Base-by-base conservation (phyloP, 805 yeast species). In the Deakozyma indianensis region DNA sequence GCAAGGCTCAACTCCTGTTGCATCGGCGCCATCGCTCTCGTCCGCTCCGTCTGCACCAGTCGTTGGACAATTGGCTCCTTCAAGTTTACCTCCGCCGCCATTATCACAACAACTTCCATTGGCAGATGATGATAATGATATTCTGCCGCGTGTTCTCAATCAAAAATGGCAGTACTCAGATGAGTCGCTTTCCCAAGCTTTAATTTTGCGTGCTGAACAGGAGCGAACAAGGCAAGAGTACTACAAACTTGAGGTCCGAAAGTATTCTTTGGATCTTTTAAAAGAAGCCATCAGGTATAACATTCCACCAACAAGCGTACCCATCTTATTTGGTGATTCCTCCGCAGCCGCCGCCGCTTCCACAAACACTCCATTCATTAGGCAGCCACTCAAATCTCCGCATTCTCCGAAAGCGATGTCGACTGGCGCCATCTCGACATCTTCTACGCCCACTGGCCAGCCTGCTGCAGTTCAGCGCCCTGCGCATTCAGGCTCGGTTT, bases 171-270 rank as follows among this genome's bases (percentile, higher is more conserved):
- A 78, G 0, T 70, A 66, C 53, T 64, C 80, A 4, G 82, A 80
- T 45, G 66, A 68, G 5, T 71, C 86, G 2, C 67, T 79, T 23
- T 59, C 67, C 22, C 75, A 73, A 50, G 78, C 86, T 0, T 61
- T 85, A 29, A 68, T 70, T 27, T 69, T 81, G 24, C 69, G 77
- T 44, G 60, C 75, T 2, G 87, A 85, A 57, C 90, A 82, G 56
- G 96, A 88, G 58, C 69, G 73, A 41, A 81, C 96, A 1, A 81
- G 80, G 51, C 95, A 87, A 59, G 92, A 82, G 52, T 79, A 69
- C 53, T 80, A 82, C 58, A 73, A 71, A 45, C 64, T 80, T 20
- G 95, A 87, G 56, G 64, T 71, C 35, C 67, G 80, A 22, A 71
- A 72, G 38, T 71, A 73, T 46, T 72, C 82, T 21, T 62, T 81